Percentiles rank a stretch among this genome's conserved stretches.
Conservation (phyloP, 169 alveolate species). For the Babesia microti region DNA sequence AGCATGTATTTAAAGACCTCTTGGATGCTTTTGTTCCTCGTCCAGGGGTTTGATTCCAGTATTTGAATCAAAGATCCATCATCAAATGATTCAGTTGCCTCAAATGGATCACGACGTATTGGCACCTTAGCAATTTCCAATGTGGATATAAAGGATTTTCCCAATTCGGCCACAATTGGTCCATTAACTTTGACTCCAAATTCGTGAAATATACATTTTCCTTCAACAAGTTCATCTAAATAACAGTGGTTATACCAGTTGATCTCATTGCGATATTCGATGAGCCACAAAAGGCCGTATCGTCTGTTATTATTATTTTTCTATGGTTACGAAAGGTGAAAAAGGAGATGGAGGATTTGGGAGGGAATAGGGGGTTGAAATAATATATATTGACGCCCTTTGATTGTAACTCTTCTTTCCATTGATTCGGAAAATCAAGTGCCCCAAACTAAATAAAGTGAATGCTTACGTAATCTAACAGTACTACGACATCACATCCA, state of each 20-base stretch:
- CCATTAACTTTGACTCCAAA: slow-evolving; percentile 30
- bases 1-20: slow-evolving; percentile 18
- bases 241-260: background rate
- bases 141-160: slow-evolving; percentile 43
- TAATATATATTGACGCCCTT: slow-evolving; percentile 24
- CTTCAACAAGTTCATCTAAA: slow-evolving; percentile 15
- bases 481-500: slow-evolving; percentile 66
- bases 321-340: slow-evolving; percentile 64
- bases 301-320: slow-evolving; percentile 56
- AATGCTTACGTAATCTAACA: slow-evolving; percentile 51
- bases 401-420: slow-evolving; percentile 12
- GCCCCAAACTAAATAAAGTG: slow-evolving; percentile 24
- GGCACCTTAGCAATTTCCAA: slow-evolving; percentile 35
- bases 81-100: slow-evolving; percentile 15
- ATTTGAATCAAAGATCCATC: slow-evolving; percentile 57
- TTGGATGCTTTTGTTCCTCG: slow-evolving; percentile 46
- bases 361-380: slow-evolving; percentile 39
- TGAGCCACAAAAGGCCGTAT: slow-evolving; percentile 70
- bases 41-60: slow-evolving; percentile 50
- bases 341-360: slow-evolving; percentile 4
- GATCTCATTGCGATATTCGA: slow-evolving; percentile 51
- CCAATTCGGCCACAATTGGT: slow-evolving; percentile 55
- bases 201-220: slow-evolving; percentile 35
- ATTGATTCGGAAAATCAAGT: slow-evolving; percentile 16
- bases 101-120: slow-evolving; percentile 11